A percentile compares a stretch with the other conserved stretches of the same genome.
Evolutionary conservation across 176 grass and related monocot species (phyloP).

Genomic region (Alopecurus myosuroides): DNA sequence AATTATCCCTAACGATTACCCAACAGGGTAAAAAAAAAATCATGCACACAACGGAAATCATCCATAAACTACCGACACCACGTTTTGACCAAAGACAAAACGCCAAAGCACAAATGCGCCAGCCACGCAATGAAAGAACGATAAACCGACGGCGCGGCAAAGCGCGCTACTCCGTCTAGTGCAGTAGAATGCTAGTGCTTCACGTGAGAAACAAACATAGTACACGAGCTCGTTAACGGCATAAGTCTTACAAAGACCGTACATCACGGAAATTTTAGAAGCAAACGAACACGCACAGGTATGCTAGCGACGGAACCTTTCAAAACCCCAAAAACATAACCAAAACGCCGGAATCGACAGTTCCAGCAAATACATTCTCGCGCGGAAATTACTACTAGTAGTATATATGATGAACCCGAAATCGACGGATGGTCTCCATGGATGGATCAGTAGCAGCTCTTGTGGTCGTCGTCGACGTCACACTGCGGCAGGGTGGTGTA

Average conservation of each 20-base stretch:
- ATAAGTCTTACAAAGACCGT: neutral
- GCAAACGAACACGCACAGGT: neutral
- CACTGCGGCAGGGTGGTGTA: constrained; percentile 53
- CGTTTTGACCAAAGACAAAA: no score
- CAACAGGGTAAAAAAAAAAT: no score
- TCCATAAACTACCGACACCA: no score
- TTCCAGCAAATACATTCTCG: neutral
- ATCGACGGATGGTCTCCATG: neutral
- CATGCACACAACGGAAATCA: no score
- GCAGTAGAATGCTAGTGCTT: no score
- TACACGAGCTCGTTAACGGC: neutral
- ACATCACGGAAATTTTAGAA: neutral
- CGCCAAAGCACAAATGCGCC: no score
- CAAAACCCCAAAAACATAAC: neutral
- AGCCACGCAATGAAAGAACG: no score
- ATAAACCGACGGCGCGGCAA: no score
- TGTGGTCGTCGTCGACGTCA: neutral
- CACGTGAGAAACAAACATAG: no score
- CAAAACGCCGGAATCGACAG: neutral
- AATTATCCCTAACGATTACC: no score
- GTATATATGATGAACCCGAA: neutral
- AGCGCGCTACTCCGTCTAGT: no score
- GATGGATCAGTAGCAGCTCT: neutral
- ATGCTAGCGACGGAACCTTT: neutral
- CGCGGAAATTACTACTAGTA: neutral